Base-by-base conservation (phyloP, 768 basidiomycete genomes). In the Obba rivulosa region DNA sequence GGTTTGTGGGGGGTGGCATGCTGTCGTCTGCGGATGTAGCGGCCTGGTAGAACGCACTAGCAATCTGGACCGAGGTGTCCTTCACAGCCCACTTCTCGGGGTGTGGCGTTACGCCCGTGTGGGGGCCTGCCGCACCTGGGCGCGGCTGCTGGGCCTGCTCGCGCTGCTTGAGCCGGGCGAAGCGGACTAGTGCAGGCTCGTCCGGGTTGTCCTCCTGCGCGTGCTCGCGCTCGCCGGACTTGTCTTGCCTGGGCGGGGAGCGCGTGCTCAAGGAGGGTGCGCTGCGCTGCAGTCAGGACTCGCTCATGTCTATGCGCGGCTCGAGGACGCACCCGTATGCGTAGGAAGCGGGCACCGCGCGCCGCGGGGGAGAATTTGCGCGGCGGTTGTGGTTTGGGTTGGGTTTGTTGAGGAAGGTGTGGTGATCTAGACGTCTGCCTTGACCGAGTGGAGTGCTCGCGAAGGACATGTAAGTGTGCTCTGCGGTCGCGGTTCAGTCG, bases 61-160 rank as follows among this genome's bases (percentile, higher is more conserved):
- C 91, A 59, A 91, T 84, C 66, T 89, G 87, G 43, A 92, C 91
- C 17, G 88, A 84, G 39, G 91, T 92, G 66, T 89, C 87, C 59
- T 85, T 85, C 50, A 88, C 79, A 50, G 64, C 62, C 84, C 84
- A 87, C 73, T 73, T 80, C 58, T 81, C 76, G 36, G 88, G 87
- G 44, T 81, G 72, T 13, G 66, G 66, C n/a, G 75, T 75, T 13
- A 13, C 28, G 28, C 7, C 28, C 14, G 69, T 67, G 40, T 67
- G 64, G 45, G 58, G 42, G 47, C 16, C 35, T 41, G 46, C 23
- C 36, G 54, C n/a, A 46, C 42, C 34, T 37, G 48, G 39, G 40
- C 17, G 39, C 45, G 48, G 41, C 25, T 60, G 60, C 48, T 56
- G 48, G 34, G 64, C 53, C 51, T 71, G 69, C 49, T 75, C 70